Evolutionary conservation across 2,329 filamentous ascomycete genomes (phyloP).

Genomic region (Neodidymelliopsis sp.): DNA sequence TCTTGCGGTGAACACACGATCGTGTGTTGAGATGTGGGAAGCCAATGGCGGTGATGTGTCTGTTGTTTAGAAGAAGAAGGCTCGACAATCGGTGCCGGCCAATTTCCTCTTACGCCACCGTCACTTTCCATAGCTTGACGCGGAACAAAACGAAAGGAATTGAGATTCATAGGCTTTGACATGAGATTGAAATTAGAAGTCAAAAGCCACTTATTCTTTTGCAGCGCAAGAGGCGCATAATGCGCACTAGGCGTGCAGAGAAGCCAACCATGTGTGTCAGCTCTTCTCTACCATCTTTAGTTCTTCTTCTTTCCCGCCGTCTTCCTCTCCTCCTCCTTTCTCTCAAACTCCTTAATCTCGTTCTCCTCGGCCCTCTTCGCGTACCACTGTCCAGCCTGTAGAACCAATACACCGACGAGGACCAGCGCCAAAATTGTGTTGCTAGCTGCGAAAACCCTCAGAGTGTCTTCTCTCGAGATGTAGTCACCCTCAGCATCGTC

Average conservation of each 20-base stretch:
- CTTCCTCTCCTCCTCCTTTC: slow-evolving; percentile 47
- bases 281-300: not conserved
- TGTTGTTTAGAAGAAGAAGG: no score
- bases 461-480: slow-evolving; percentile 83
- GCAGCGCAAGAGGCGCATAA: no score
- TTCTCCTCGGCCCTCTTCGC: slow-evolving; percentile 91
- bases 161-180: no score
- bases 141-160: no score
- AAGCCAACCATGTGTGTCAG: no score
- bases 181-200: not conserved
- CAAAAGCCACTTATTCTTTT: not conserved
- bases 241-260: no score
- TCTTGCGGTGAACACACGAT: no score
- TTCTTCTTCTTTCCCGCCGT: slow-evolving; percentile 47
- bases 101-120: no score
- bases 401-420: slow-evolving; percentile 85
- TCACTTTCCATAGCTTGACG: no score
- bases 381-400: slow-evolving; percentile 99
- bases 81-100: no score
- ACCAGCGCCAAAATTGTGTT: slow-evolving; percentile 96
- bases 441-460: slow-evolving; percentile 90
- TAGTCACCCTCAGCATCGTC: slow-evolving; percentile 63
- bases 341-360: slow-evolving; percentile 73
- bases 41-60: no score
- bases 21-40: no score